Evolutionary conservation across 176 grass and related monocot species (phyloP).

Genomic region (Avena atlantica): DNA sequence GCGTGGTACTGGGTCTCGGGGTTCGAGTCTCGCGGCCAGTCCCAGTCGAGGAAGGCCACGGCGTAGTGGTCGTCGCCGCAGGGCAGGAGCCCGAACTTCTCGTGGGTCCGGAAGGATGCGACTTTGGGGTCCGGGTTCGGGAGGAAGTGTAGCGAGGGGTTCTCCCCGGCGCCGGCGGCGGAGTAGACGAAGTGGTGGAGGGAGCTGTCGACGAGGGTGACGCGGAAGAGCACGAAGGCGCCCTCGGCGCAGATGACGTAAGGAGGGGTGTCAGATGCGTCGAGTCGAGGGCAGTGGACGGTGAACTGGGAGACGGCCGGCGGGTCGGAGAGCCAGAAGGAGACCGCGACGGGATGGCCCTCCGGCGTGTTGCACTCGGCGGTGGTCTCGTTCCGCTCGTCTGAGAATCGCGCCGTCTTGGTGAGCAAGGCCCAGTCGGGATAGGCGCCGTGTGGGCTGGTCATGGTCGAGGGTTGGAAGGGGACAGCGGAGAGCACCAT

Average conservation of each 20-base stretch:
- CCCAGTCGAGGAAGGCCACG: not conserved
- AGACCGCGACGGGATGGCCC: not conserved
- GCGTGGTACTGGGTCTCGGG: not conserved
- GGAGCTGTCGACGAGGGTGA: not conserved
- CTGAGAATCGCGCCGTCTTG: not conserved
- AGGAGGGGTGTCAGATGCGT: not conserved
- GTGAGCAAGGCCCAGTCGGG: not conserved
- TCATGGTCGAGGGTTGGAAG: not conserved
- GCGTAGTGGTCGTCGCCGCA: not conserved
- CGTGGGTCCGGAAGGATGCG: not conserved
- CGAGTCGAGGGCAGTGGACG: not conserved
- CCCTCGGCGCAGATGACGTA: not conserved
- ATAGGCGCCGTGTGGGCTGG: not conserved
- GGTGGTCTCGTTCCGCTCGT: not conserved
- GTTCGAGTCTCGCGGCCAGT: not conserved
- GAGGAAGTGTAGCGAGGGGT: conserved; percentile 6
- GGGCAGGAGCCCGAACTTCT: not conserved
- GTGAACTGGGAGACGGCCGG: conserved; percentile 1
- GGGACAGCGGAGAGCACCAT: not conserved
- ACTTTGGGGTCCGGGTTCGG: not conserved
- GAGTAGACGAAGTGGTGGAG: conserved; percentile 3
- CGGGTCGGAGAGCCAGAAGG: not conserved
- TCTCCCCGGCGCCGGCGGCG: not conserved
- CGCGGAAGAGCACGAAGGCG: conserved; percentile 2
- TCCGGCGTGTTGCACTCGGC: not conserved